Percentiles rank a stretch among this genome's conserved stretches.
Evolutionary conservation across 140 eudicot genomes (phyloP).

Genomic region (Bidens hawaiensis): DNA sequence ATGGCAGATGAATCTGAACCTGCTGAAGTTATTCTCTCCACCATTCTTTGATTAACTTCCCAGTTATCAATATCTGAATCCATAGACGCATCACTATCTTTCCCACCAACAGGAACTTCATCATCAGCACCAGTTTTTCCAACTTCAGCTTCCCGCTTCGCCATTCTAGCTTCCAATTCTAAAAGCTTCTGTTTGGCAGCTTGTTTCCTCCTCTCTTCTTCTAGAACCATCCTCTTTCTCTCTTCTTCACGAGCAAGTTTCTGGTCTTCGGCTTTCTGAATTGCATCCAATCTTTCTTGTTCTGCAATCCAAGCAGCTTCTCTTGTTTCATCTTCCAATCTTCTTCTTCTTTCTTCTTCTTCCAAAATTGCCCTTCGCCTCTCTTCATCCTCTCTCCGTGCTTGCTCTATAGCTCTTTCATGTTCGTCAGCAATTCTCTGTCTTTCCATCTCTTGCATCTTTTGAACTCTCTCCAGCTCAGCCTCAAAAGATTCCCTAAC

Average conservation of each 20-base stretch:
- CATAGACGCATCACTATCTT: conserved; percentile 46
- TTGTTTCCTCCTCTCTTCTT: conserved; percentile 90
- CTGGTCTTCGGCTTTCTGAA: conserved; percentile 72
- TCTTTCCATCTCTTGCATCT: conserved; percentile 95
- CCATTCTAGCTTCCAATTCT: conserved; percentile 88
- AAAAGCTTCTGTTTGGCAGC: conserved; percentile 94
- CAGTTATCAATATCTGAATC: conserved; percentile 58
- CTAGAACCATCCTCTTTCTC: conserved; percentile 54
- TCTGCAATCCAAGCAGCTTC: conserved; percentile 96
- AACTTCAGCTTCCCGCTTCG: conserved; percentile 59
- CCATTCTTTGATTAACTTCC: conserved; percentile 93
- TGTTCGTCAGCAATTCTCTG: conserved; percentile 74
- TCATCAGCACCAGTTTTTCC: conserved; percentile 50
- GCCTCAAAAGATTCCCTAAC: conserved; percentile 97
- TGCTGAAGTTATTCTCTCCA: conserved; percentile 72
- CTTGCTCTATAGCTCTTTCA: conserved; percentile 81
- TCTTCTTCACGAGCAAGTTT: conserved; percentile 83
- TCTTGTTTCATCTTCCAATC: conserved; percentile 82
- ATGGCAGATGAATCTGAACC: conserved; percentile 61
- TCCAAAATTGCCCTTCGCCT: conserved; percentile 63
- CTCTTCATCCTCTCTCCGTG: conserved; percentile 87
- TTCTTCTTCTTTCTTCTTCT: conserved; percentile 68
- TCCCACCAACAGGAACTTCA: conserved; percentile 30
- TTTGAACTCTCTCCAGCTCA: conserved; percentile 94
- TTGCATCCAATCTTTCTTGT: conserved; percentile 72